Percentiles rank a stretch among this genome's conserved stretches.
Evolutionary conservation across 257 asterid species (phyloP).

Genomic region (Penstemon newberryi): DNA sequence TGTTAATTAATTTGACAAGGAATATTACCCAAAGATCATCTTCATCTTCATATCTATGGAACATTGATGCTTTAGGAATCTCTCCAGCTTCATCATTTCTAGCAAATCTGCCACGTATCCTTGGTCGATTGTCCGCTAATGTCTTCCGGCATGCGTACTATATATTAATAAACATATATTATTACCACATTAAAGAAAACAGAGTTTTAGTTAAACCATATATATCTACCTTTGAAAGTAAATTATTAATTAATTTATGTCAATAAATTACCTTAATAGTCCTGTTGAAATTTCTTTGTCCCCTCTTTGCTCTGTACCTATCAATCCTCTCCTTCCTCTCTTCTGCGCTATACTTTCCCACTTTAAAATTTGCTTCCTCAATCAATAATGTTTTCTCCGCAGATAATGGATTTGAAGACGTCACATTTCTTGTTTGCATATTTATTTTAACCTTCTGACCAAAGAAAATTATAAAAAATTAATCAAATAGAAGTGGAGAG

Average conservation of each 20-base stretch:
- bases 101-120: conserved; percentile 91
- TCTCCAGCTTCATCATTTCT: conserved; percentile 74
- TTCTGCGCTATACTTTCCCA: conserved; percentile 60
- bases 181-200: not conserved
- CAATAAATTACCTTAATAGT: conserved; percentile 68
- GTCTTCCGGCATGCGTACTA: conserved; percentile 91
- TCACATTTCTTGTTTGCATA: conserved; percentile 34
- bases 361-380: conserved; percentile 71
- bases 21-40: conserved; percentile 77
- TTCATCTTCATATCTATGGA: conserved; percentile 56
- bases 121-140: conserved; percentile 76
- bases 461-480: not conserved
- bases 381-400: conserved; percentile 49
- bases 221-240: not conserved
- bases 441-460: conserved; percentile 45
- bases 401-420: conserved; percentile 65
- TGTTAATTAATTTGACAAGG: not conserved
- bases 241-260: not conserved
- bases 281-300: conserved; percentile 81
- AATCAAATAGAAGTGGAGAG: not conserved
- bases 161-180: not conserved
- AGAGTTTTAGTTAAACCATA: not conserved
- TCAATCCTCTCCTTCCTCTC: conserved; percentile 81
- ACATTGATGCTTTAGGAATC: conserved; percentile 61
- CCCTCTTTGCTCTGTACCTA: conserved; percentile 77